phyloP scores from a whole-genome alignment of 768 basidiomycete species.

The Tricholomella constricta region DNA sequence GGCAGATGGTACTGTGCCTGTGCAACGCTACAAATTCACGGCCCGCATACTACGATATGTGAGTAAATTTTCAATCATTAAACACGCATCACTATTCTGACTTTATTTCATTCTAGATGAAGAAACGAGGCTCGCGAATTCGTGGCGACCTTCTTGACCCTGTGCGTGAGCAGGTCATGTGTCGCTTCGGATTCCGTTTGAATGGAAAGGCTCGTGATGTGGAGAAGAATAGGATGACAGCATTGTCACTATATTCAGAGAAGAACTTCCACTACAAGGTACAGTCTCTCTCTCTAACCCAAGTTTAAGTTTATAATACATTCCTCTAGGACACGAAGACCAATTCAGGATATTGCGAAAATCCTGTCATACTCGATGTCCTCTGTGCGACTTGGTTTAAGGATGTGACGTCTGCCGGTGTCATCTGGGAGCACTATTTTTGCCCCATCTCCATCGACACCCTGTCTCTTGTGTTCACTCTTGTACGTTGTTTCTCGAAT shows the following conservation, averaged over 20 bases:
- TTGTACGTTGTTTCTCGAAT: neutral
- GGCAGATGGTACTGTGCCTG: neutral
- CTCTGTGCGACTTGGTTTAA: constrained; percentile 8
- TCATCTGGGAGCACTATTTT: constrained; percentile 3
- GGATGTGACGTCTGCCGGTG: neutral
- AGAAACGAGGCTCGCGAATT: neutral
- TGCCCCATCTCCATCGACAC: constrained; percentile 17
- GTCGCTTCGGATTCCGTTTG: neutral
- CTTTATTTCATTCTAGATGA: neutral
- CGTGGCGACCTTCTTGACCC: neutral
- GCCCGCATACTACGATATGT: neutral
- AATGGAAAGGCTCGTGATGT: neutral
- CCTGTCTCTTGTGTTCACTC: neutral
- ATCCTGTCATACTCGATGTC: constrained; percentile 1
- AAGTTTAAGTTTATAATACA: neutral
- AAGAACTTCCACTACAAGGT: neutral
- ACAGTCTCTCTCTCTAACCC: neutral
- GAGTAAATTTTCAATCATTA: neutral
- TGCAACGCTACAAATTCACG: neutral
- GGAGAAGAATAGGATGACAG: neutral
- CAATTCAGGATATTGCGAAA: neutral
- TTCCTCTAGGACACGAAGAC: neutral
- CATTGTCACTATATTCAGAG: neutral
- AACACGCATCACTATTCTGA: neutral
- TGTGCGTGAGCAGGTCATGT: neutral